phyloP scores from a whole-genome alignment of 768 basidiomycete species.

The Suillus hirtellus region DNA sequence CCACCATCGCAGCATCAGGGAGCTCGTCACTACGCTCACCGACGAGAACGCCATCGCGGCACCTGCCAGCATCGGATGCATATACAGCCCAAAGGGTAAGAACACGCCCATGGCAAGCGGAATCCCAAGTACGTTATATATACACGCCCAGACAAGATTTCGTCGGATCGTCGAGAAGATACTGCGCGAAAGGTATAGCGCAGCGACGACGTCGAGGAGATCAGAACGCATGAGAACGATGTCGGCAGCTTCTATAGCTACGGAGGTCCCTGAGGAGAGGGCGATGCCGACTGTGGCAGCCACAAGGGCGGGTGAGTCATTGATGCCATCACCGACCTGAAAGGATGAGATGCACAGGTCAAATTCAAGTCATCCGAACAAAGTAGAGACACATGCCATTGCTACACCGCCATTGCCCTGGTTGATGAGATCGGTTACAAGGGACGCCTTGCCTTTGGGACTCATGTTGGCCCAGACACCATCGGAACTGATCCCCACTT shows the following conservation, averaged over 20 bases:
- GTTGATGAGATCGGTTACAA: conserved; percentile 79
- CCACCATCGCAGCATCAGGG: conserved; percentile 86
- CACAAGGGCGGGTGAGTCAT: conserved; percentile 96
- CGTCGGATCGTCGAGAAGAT: conserved; percentile 91
- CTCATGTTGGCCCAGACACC: conserved; percentile 92
- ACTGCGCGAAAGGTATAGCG: conserved; percentile 82
- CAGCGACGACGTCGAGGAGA: conserved; percentile 95
- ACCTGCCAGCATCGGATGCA: conserved; percentile 99
- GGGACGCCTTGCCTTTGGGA: conserved; percentile 91
- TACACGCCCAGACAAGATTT: conserved; percentile 95
- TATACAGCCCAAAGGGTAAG: conserved; percentile 86
- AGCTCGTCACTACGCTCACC: conserved; percentile 92
- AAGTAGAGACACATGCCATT: conserved; percentile 61
- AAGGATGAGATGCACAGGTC: conserved; percentile 2
- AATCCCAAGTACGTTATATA: conserved; percentile 91
- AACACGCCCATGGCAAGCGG: conserved; percentile 98
- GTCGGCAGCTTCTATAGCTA: conserved; percentile 98
- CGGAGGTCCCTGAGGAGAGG: conserved; percentile 92
- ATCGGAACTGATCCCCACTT: conserved; percentile 83
- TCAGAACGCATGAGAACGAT: conserved; percentile 98
- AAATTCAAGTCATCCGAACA: not conserved
- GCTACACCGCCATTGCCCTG: conserved; percentile 74
- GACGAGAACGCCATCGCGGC: conserved; percentile 98
- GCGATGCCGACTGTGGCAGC: conserved; percentile 97
- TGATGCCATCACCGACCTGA: conserved; percentile 98